A percentile compares a stretch with the other conserved stretches of the same genome.
Evolutionary conservation across 176 grass and related monocot genomes (phyloP).

Genomic region (bread wheat (Triticum aestivum)): IWGSC_CS_RefSeq_v2.1 NC_057803.1:535231462-535231961

Average conservation of each 20-base stretch:
- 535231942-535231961: not conserved
- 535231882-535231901: not conserved
- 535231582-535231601: conserved; percentile 43
- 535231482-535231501: conserved; percentile 37
- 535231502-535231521: conserved; percentile 25
- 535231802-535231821: conserved; percentile 45
- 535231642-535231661: not conserved
- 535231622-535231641: conserved; percentile 38
- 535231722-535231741: conserved; percentile 51
- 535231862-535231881: not conserved
- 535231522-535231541: conserved; percentile 22
- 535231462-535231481: conserved; percentile 37
- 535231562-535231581: conserved; percentile 17
- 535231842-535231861: not conserved
- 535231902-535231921: not conserved
- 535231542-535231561: conserved; percentile 50
- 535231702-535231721: conserved; percentile 39
- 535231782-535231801: conserved; percentile 35
- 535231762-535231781: not conserved
- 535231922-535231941: not conserved
- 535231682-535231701: conserved; percentile 28
- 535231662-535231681: conserved; percentile 15
- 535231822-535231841: conserved; percentile 17
- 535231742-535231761: conserved; percentile 21
- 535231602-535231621: conserved; percentile 33